These are phyloP conservation scores for Cytospora piceicola DNA, from an alignment of 2,329 filamentous ascomycete genomes.

Conservation along the genomic window DNA sequence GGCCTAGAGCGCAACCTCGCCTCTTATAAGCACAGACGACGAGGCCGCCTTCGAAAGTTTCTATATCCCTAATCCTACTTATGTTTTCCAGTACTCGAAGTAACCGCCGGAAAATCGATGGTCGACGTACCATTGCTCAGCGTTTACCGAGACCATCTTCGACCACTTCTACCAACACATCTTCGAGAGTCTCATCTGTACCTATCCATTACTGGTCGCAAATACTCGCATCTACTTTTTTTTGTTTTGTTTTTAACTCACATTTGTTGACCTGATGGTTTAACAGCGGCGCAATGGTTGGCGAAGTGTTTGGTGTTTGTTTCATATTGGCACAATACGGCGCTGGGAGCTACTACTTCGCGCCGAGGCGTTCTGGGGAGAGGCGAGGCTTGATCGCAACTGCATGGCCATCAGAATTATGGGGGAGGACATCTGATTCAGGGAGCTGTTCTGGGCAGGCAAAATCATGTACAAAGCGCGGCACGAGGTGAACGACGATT, in stretches of 20 bases:
- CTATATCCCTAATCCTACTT: conserved; percentile 23
- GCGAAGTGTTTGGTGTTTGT: conserved; percentile 16
- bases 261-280: conserved; percentile 14
- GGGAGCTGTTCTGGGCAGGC: not conserved
- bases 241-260: conserved; percentile 28
- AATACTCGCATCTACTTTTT: conserved; percentile 17
- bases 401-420: conserved; percentile 25
- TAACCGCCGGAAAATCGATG: not conserved
- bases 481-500: conserved; percentile 11
- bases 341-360: conserved; percentile 27
- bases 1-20: not conserved
- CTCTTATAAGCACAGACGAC: not conserved
- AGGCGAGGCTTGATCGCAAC: conserved; percentile 16
- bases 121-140: not conserved
- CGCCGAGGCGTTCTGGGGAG: conserved; percentile 25
- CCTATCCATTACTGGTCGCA: conserved; percentile 20
- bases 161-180: not conserved
- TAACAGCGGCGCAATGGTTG: conserved; percentile 25
- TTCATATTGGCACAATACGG: conserved; percentile 11
- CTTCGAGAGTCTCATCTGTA: conserved; percentile 23
- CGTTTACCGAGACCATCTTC: not conserved
- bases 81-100: conserved; percentile 1
- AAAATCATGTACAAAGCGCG: conserved; percentile 12
- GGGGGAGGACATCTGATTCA: not conserved
- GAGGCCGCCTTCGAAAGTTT: conserved; percentile 3